Evolutionary conservation across 2,329 filamentous ascomycete genomes (phyloP), one percentile per base, ranked within the genome.

Genomic region (Colletotrichum viniferum): DNA sequence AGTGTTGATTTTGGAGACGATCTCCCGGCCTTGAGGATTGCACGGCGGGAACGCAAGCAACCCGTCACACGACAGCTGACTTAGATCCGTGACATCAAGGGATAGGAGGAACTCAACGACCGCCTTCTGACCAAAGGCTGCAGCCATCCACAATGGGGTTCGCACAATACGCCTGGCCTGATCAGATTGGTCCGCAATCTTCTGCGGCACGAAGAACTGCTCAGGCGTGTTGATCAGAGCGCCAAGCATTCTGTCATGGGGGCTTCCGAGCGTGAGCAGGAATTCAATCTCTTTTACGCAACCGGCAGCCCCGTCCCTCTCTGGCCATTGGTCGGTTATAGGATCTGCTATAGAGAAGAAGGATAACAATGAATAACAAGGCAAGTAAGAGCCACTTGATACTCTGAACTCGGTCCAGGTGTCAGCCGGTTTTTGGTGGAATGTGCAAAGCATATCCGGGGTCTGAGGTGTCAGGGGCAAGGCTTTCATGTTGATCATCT

Each of bases 271-370:
- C 3, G 24, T 18, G 7, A 61, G 28, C 26, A 61, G 26, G 14
- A 30, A 28, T n/a, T 61, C 18, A 18, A 61, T 61, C 26, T 61
- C 56, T 28, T 32, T 18, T 9, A 61, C 56, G 26, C 56, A 61
- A 0, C 56, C 56, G 1, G 4, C 0, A 0, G 5, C 0, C 14
- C 0, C 16, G 24, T 61, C 9, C 0, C 56, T 61, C 3, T 9
- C 56, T 28, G 1, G 28, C 56, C 56, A 61, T 32, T 61, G 56
- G 0, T 1, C 0, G 7, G 2, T 14, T 24, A 10, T 0, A 5
- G 56, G 28, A 61, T 61, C 56, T 61, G 56, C 28, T 2, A 61
- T 61, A 0, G 56, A 18, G 1, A 60, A 60, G 52, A 60, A 60
- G 26, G 24, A 18, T 0, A 61, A 21, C 24, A 61, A 2, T 30